Evolutionary conservation across 345 rosid species (phyloP).

Genomic region (Eucalyptus lansdowneana): DNA sequence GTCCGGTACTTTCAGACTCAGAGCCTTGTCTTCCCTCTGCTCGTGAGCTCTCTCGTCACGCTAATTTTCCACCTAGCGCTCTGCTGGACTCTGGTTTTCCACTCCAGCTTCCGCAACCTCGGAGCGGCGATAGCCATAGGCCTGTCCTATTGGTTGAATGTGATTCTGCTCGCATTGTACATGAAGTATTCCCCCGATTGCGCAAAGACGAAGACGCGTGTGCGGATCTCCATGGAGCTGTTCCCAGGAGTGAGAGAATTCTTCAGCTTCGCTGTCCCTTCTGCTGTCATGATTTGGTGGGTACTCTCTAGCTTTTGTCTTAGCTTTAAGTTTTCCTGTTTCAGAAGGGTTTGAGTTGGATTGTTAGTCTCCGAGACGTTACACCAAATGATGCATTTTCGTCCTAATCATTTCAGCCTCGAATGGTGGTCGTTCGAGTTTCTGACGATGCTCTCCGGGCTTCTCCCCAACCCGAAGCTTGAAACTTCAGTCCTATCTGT

Average conservation of each 20-base stretch:
- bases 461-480: slow-evolving; percentile 70
- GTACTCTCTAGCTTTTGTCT: neutral
- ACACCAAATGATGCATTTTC: neutral
- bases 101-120: slow-evolving; percentile 4
- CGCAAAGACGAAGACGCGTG: slow-evolving; percentile 10
- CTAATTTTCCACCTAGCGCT: slow-evolving; percentile 15
- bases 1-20: slow-evolving; percentile 28
- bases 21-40: slow-evolving; percentile 21
- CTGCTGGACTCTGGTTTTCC: slow-evolving; percentile 25
- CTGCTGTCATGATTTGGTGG: slow-evolving; percentile 38
- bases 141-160: slow-evolving; percentile 26
- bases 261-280: slow-evolving; percentile 29
- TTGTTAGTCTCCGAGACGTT: neutral
- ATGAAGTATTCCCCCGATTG: slow-evolving; percentile 21
- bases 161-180: slow-evolving; percentile 11
- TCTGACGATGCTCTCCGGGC: slow-evolving; percentile 62
- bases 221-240: slow-evolving; percentile 5
- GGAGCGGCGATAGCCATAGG: slow-evolving; percentile 25
- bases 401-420: neutral
- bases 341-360: neutral
- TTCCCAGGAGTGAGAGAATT: slow-evolving; percentile 17
- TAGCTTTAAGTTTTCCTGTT: neutral
- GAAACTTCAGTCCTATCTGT: slow-evolving; percentile 77
- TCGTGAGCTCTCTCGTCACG: slow-evolving; percentile 13
- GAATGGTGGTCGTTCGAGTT: slow-evolving; percentile 93